Base-by-base conservation (phyloP, 1,284 basidiomycete species). In the Testicularia cyperi region DNA sequence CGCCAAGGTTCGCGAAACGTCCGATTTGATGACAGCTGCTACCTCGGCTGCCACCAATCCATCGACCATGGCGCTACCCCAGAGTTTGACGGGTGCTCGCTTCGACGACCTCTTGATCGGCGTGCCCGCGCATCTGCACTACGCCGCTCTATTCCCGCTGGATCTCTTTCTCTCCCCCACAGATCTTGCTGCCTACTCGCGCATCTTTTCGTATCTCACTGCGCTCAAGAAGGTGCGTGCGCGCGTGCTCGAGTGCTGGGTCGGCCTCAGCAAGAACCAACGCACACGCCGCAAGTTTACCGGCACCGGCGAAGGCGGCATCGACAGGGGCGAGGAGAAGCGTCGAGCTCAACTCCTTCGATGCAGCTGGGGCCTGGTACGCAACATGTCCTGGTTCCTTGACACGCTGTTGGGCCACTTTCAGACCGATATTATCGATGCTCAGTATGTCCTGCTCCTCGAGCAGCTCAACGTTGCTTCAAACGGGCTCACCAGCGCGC, bases 321-420 rank as follows among this genome's bases (percentile, higher is more conserved):
- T 86, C 2, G 80, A 77, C 25, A 26, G 24, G 1, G 84, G 84
- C 58, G 87, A 87, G 62, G 79, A 86, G 31, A 82, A 84, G 33
- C 56, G 53, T 6, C 56, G 67, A 0, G 56, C 45, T 9, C 46
- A 87, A 23, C 80, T 91, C 15, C 78, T 90, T 37, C 80, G 90
- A 44, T 85, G 84, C 58, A 86, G 86, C 0, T 94, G 90, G 90
- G 88, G 88, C 0, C 82, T 87, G 14, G 85, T 90, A 14, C 78
- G 88, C 54, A 84, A 87, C 64, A 91, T 92, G 88, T 83, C 85
- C 34, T 92, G 90, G 88, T 92, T 92, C 74, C 79, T 94, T 45
- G 90, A 92, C 69, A 86, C 84, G 45, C 62, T 78, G 24, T 72
- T 92, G 7, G 85, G 85, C 6, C 67, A 69, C 29, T 67, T 69